Base-by-base conservation (phyloP, 1,284 basidiomycete species). In the Coriolopsis trogii region DNA sequence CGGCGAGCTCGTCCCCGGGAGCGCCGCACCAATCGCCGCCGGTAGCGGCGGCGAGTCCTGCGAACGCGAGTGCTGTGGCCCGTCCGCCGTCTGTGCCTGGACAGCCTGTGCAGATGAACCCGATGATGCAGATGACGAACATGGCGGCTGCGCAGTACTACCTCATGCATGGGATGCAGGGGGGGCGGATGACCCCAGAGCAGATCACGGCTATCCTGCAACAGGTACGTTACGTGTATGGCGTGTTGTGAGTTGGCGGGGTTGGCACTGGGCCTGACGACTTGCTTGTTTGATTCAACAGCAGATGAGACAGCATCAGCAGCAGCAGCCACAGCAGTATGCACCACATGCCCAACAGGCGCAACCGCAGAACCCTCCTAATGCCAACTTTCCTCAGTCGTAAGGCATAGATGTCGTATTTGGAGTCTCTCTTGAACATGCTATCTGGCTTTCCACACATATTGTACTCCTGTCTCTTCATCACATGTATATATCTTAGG, bases 81-180 rank as follows among this genome's bases (percentile, higher is more conserved):
- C 62, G 67, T 4, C 67, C 68, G 13, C 59, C 66, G 7, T 67
- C 67, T 8, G 65, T 65, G 3, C 65, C 67, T 37, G 59, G 65
- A 5, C 63, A 63, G 20, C 46, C 55, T 12, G 45, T 50, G 18
- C 60, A 63, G 31, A 42, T 58, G 45, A 55, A 56, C 31, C 45
- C 49, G 9, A 33, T 60, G 49, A 30, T 53, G 37, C 58, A 58
- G 12, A 46, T 48, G 31, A 39, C 48, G 30, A 51, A 50, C 41
- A 41, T 58, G 51, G 37, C 33, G 9, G 33, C 33, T n/a, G 33
- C 46, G 36, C 58, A 59, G 37, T 64, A 61, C 29, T 55, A 52
- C 34, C n/a, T n/a, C n/a, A 18, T 56, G 37, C 61, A 53, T n/a
- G n/a, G n/a, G 29, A 45, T 41, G 49, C 47, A 52, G 43, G 53